Conservation (phyloP, 1,284 basidiomycete genomes). For the Papiliotrema laurentii region DNA sequence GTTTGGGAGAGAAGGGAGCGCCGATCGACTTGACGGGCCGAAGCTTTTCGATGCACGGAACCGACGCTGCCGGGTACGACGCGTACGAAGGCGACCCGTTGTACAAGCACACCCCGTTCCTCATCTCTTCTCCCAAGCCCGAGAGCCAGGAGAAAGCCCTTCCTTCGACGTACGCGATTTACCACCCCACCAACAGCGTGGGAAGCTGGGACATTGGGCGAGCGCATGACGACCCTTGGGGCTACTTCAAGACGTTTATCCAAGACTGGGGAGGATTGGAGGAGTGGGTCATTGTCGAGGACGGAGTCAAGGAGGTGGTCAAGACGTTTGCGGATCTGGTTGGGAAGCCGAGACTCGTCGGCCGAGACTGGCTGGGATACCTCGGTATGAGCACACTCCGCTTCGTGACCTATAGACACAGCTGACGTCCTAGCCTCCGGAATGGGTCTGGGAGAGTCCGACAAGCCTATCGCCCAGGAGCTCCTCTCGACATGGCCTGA, state of each 20-base stretch:
- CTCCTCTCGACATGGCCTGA: constrained; percentile 47
- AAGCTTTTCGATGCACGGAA: constrained; percentile 39
- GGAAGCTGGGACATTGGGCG: constrained; percentile 47
- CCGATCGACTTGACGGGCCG: constrained; percentile 45
- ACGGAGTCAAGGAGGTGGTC: constrained; percentile 39
- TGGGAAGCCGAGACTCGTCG: constrained; percentile 44
- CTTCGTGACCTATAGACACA: background rate
- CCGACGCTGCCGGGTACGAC: constrained; percentile 48
- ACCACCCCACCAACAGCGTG: constrained; percentile 46
- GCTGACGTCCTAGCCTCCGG: constrained; percentile 25
- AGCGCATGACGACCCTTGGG: constrained; percentile 48
- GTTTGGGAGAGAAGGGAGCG: constrained; percentile 49
- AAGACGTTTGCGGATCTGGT: constrained; percentile 42
- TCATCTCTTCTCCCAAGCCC: constrained; percentile 38
- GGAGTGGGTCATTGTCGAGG: constrained; percentile 46
- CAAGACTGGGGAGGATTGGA: constrained; percentile 49
- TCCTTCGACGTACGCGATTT: constrained; percentile 44
- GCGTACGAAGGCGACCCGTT: constrained; percentile 48
- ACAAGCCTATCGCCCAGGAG: constrained; percentile 48
- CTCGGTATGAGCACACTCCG: constrained; percentile 29
- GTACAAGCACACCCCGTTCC: constrained; percentile 51
- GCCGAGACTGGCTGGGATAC: constrained; percentile 49
- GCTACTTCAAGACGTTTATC: constrained; percentile 46
- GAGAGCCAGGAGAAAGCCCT: constrained; percentile 20
- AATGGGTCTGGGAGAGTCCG: constrained; percentile 48